Evolutionary conservation across 1,284 basidiomycete species (phyloP).

Genomic region (Puccinia hordei): DNA sequence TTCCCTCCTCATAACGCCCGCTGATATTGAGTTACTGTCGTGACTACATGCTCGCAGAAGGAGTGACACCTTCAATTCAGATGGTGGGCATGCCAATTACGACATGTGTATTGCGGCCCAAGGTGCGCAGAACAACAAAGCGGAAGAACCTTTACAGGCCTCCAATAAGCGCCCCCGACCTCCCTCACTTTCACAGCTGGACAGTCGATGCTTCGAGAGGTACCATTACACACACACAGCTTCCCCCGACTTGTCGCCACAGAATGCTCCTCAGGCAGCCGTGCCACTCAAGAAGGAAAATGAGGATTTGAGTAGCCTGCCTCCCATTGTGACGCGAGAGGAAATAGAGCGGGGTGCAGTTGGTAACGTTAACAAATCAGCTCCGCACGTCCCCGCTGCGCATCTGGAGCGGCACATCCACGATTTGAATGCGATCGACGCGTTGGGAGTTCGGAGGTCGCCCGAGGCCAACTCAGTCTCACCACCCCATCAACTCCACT

Average conservation of each 20-base stretch:
- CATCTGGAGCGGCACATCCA: neutral
- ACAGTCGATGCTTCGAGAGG: constrained; percentile 27
- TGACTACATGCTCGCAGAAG: neutral
- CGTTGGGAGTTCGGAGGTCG: constrained; percentile 13
- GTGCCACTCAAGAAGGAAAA: neutral
- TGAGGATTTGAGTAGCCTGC: constrained; percentile 34
- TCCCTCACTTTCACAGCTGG: constrained; percentile 22
- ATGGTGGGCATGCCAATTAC: neutral
- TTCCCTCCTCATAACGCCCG: neutral
- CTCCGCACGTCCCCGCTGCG: neutral
- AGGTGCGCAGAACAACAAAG: neutral
- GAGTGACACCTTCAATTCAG: constrained; percentile 24
- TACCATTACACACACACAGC: neutral
- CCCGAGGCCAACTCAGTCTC: constrained; percentile 20
- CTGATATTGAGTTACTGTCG: constrained; percentile 7
- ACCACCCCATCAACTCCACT: constrained; percentile 7
- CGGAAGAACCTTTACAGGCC: neutral
- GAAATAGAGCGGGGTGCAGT: constrained; percentile 24
- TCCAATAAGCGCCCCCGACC: constrained; percentile 28
- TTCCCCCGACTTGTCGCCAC: constrained; percentile 13
- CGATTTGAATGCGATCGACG: constrained; percentile 18
- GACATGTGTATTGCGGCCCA: neutral
- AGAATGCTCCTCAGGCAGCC: neutral
- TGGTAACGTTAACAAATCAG: neutral
- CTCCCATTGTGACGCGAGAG: constrained; percentile 48